Percentiles rank a stretch among this genome's conserved stretches.
Conservation (phyloP, 768 basidiomycete genomes). For the Boletales sp. region DNA sequence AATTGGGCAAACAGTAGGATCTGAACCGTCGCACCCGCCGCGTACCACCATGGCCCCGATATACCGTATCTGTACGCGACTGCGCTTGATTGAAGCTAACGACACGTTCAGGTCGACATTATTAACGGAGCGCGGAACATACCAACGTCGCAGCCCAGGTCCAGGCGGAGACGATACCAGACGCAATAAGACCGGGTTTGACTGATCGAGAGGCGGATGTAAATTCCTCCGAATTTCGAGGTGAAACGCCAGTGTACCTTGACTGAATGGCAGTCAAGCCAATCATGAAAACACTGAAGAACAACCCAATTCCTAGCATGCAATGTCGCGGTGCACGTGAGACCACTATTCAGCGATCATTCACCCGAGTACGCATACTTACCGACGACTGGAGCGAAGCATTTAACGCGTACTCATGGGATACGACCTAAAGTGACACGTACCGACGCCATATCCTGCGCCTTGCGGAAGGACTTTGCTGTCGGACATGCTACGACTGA, state of each 20-base stretch:
- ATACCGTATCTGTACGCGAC: conserved; percentile 85
- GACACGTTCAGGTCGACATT: conserved; percentile 6
- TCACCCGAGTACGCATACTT: conserved; percentile 5
- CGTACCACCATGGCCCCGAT: conserved; percentile 89
- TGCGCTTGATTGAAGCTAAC: conserved; percentile 72
- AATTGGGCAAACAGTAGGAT: conserved; percentile 90
- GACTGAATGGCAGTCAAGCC: conserved; percentile 74
- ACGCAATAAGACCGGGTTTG: conserved; percentile 89
- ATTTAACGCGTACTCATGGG: not conserved
- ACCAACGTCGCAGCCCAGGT: conserved; percentile 84
- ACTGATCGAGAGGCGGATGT: conserved; percentile 78
- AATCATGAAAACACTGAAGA: conserved; percentile 83
- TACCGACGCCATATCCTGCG: conserved; percentile 83
- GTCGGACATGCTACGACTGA: conserved; percentile 19
- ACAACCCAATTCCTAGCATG: conserved; percentile 72
- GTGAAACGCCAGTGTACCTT: conserved; percentile 80
- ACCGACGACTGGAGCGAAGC: conserved; percentile 47
- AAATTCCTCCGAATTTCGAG: conserved; percentile 79
- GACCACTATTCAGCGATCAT: not conserved
- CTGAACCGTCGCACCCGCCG: conserved; percentile 84
- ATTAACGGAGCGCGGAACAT: conserved; percentile 3
- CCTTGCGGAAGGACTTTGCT: conserved; percentile 63
- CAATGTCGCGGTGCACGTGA: conserved; percentile 1
- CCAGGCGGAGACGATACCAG: conserved; percentile 92
- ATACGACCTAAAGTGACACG: conserved; percentile 17